Conservation (phyloP, 2,329 filamentous ascomycete species). For the Penicillium freii region DNA sequence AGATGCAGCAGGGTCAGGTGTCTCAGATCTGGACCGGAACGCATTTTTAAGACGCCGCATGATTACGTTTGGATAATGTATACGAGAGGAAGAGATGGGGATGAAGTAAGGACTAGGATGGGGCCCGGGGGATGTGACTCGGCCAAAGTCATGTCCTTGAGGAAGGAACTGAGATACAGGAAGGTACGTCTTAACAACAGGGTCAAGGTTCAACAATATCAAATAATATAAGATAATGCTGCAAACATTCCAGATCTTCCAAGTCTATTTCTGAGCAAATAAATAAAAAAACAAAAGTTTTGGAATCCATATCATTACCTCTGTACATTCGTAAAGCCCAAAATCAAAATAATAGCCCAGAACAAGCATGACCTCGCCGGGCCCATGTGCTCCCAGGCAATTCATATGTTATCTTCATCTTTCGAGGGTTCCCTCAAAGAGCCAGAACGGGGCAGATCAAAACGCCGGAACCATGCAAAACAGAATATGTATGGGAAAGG, state of each 20-base stretch:
- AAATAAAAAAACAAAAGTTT: conserved; percentile 17
- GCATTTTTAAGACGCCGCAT: conserved; percentile 17
- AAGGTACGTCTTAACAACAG: not conserved
- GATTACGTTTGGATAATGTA: conserved; percentile 5
- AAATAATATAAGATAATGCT: not conserved
- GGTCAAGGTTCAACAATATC: not conserved
- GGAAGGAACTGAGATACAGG: conserved; percentile 1
- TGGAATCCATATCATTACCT: conserved; percentile 29
- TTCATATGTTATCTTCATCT: conserved; percentile 1
- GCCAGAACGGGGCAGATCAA: conserved; percentile 13
- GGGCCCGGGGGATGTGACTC: not conserved
- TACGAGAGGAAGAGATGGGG: conserved; percentile 4
- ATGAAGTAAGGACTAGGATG: conserved; percentile 3
- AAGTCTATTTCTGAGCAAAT: conserved; percentile 19
- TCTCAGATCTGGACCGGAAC: conserved; percentile 8
- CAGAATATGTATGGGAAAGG: conserved; percentile 24
- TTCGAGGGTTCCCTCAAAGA: conserved; percentile 3
- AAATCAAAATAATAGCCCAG: conserved; percentile 10
- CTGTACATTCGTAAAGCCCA: conserved; percentile 28
- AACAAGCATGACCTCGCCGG: conserved; percentile 6
- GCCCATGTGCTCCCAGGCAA: not conserved
- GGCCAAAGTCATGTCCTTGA: not conserved
- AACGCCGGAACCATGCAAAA: conserved; percentile 39
- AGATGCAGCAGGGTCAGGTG: conserved; percentile 2
- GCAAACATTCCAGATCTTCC: conserved; percentile 28